Evolutionary conservation across 371 early-diverging fungal species (phyloP).

Genomic region (Encephalitozoon cuniculi): DNA sequence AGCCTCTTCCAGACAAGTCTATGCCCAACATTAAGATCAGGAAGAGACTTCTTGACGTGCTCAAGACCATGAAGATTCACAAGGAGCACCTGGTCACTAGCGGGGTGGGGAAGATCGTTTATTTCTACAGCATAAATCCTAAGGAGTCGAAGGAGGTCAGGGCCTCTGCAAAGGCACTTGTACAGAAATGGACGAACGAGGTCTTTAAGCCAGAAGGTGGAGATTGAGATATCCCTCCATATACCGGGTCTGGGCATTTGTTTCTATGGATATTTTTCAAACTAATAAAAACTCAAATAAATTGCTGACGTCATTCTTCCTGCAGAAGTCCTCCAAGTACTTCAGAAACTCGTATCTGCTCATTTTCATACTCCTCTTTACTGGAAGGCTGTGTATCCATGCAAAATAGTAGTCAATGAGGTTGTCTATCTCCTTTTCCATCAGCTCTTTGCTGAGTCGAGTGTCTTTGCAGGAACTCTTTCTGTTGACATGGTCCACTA

Average conservation of each 20-base stretch:
- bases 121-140: slow-evolving; percentile 80
- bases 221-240: not conserved
- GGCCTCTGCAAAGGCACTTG: slow-evolving; percentile 70
- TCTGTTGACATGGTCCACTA: not conserved
- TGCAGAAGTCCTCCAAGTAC: slow-evolving; percentile 39
- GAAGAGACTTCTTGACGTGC: slow-evolving; percentile 67
- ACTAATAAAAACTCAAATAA: slow-evolving; percentile 26
- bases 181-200: slow-evolving; percentile 61
- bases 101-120: slow-evolving; percentile 77
- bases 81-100: slow-evolving; percentile 75
- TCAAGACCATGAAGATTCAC: slow-evolving; percentile 71
- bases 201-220: slow-evolving; percentile 30
- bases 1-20: slow-evolving; percentile 82
- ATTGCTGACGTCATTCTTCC: slow-evolving; percentile 1
- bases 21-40: slow-evolving; percentile 83
- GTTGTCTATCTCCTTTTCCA: slow-evolving; percentile 28
- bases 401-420: slow-evolving; percentile 44
- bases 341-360: slow-evolving; percentile 50
- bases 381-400: slow-evolving; percentile 45
- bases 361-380: slow-evolving; percentile 15
- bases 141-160: slow-evolving; percentile 68
- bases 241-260: not conserved
- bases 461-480: not conserved
- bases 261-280: not conserved
- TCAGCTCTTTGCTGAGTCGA: not conserved